Evolutionary conservation across 2,329 filamentous ascomycete species (phyloP).

Genomic region (Botryotinia convoluta): DNA sequence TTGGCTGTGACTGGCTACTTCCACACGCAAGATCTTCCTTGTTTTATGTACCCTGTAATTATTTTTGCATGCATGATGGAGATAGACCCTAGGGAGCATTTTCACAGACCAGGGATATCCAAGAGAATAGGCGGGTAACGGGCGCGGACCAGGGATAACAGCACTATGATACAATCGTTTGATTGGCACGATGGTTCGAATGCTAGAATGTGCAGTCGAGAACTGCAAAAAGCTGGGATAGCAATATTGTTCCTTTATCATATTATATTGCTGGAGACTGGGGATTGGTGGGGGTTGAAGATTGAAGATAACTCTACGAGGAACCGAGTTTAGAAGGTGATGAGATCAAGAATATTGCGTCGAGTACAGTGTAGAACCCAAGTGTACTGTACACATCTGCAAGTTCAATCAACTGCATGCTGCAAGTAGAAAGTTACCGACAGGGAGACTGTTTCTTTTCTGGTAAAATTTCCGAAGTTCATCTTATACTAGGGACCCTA

Average conservation of each 20-base stretch:
- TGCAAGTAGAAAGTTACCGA: neutral
- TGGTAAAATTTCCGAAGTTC: neutral
- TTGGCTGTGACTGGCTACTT: neutral
- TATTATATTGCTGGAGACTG: neutral
- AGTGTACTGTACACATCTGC: neutral
- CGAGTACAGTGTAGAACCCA: neutral
- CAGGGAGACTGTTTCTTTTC: neutral
- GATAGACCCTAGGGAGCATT: neutral
- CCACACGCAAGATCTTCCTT: neutral
- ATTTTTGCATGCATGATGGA: conserved; percentile 4
- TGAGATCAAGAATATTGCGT: neutral
- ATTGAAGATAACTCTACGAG: neutral
- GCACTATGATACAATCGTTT: neutral
- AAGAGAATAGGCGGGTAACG: neutral
- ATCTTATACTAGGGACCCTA: neutral
- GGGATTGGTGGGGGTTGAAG: neutral
- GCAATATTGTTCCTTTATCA: neutral
- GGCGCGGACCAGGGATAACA: neutral
- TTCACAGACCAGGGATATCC: neutral
- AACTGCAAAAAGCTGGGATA: conserved; percentile 1
- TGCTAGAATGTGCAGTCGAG: neutral
- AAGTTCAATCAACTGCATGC: neutral
- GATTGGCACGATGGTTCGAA: neutral
- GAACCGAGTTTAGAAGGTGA: neutral
- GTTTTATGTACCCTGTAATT: neutral